Evolutionary conservation across 2,329 filamentous ascomycete species (phyloP).

Genomic region (Calonectria pseudoturangicola): DNA sequence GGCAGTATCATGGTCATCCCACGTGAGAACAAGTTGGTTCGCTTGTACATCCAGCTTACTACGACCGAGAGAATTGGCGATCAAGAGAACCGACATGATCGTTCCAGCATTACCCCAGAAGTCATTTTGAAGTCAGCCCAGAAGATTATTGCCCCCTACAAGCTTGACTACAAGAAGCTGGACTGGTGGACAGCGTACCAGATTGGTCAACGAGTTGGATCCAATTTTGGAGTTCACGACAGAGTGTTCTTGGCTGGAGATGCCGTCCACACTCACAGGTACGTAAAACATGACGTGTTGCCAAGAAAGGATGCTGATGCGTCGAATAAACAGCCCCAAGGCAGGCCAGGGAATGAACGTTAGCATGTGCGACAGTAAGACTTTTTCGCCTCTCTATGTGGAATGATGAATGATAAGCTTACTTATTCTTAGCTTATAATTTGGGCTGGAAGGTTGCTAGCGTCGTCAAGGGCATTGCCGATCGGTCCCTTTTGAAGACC

Average conservation of each 20-base stretch:
- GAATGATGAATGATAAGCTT: not conserved
- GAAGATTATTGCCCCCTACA: conserved; percentile 73
- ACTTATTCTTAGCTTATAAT: conserved; percentile 59
- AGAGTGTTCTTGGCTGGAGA: conserved; percentile 82
- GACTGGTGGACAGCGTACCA: conserved; percentile 66
- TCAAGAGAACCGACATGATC: conserved; percentile 36
- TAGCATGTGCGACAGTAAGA: conserved; percentile 76
- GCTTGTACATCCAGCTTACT: conserved; percentile 49
- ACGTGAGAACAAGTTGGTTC: conserved; percentile 51
- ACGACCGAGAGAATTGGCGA: conserved; percentile 38
- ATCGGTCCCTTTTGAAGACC: conserved; percentile 66
- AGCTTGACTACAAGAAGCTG: conserved; percentile 60
- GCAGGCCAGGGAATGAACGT: conserved; percentile 85
- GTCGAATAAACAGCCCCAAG: conserved; percentile 69
- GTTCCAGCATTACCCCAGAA: conserved; percentile 58
- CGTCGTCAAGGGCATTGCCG: conserved; percentile 66
- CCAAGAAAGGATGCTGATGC: not conserved
- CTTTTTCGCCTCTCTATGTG: not conserved
- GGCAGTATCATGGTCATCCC: conserved; percentile 56
- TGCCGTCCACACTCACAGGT: conserved; percentile 72
- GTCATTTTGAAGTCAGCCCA: conserved; percentile 69
- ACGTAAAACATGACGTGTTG: not conserved
- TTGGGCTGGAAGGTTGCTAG: conserved; percentile 74
- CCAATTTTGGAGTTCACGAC: conserved; percentile 45
- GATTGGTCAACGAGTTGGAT: conserved; percentile 74